Evolutionary conservation across 495 filamentous ascomycete genomes (phyloP).

Genomic region (Baudoinia panamericana): DNA sequence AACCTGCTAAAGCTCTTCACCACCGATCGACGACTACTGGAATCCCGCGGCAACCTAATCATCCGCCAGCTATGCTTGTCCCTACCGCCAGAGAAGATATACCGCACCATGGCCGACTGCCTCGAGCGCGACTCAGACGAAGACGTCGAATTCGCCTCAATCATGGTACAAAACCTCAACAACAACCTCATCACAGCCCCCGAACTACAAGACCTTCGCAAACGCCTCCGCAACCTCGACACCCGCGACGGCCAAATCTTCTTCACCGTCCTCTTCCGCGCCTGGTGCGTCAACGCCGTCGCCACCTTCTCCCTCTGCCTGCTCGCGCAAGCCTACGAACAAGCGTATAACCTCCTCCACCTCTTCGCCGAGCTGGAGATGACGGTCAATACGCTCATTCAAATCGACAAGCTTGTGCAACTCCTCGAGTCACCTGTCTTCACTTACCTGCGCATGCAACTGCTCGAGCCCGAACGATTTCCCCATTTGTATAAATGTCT

Average conservation of each 20-base stretch:
- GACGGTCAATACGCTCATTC: constrained; percentile 96
- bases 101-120: constrained; percentile 89
- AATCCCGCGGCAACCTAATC: constrained; percentile 88
- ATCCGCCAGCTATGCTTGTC: constrained; percentile 90
- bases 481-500: constrained; percentile 97
- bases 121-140: constrained; percentile 98
- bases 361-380: constrained; percentile 98
- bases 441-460: constrained; percentile 90
- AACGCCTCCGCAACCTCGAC: constrained; percentile 79
- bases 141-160: constrained; percentile 97
- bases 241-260: constrained; percentile 79
- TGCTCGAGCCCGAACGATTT: constrained; percentile 94
- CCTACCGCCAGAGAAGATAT: constrained; percentile 87
- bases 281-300: constrained; percentile 98
- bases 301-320: constrained; percentile 94
- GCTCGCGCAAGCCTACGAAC: constrained; percentile 95
- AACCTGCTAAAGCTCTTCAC: constrained; percentile 89
- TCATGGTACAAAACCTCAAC: constrained; percentile 99
- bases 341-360: constrained; percentile 90
- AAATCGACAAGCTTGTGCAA: constrained; percentile 98
- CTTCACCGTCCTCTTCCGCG: constrained; percentile 85
- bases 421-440: constrained; percentile 96
- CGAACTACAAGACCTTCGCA: constrained; percentile 79
- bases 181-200: constrained; percentile 98
- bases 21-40: constrained; percentile 79